Conservation (phyloP, 2,329 filamentous ascomycete species). For the Juglanconis sp. region DNA sequence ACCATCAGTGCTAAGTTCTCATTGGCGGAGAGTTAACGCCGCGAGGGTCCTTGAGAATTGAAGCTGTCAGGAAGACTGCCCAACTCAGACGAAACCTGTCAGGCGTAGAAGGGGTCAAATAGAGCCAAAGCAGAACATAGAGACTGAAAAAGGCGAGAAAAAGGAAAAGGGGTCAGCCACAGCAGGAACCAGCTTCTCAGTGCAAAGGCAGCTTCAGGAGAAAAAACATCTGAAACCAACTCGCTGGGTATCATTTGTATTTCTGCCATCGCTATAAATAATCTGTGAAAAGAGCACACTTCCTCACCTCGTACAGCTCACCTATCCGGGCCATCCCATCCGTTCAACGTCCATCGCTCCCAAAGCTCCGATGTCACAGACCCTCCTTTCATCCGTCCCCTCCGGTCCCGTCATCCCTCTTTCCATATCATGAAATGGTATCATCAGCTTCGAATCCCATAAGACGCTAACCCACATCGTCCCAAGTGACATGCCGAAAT, state of each 20-base stretch:
- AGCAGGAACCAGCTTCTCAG: no score
- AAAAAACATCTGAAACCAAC: not conserved
- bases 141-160: no score
- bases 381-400: slow-evolving; percentile 7
- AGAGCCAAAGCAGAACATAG: no score
- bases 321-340: not conserved
- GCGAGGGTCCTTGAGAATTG: no score
- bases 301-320: slow-evolving; percentile 1
- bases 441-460: slow-evolving; percentile 9
- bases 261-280: slow-evolving; percentile 20
- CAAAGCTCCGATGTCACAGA: slow-evolving; percentile 3
- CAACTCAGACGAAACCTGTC: no score
- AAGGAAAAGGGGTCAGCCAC: no score
- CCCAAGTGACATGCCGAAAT: slow-evolving; percentile 5
- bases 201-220: not conserved
- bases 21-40: no score
- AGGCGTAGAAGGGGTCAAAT: no score
- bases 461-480: not conserved
- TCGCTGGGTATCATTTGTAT: slow-evolving; percentile 20
- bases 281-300: slow-evolving; percentile 15
- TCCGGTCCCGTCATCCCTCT: not conserved
- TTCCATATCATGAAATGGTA: slow-evolving; percentile 15
- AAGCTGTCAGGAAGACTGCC: no score
- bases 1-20: no score
- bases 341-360: not conserved